Base-by-base conservation (phyloP, 345 rosid species). In the Gossypium sturtianum region DNA sequence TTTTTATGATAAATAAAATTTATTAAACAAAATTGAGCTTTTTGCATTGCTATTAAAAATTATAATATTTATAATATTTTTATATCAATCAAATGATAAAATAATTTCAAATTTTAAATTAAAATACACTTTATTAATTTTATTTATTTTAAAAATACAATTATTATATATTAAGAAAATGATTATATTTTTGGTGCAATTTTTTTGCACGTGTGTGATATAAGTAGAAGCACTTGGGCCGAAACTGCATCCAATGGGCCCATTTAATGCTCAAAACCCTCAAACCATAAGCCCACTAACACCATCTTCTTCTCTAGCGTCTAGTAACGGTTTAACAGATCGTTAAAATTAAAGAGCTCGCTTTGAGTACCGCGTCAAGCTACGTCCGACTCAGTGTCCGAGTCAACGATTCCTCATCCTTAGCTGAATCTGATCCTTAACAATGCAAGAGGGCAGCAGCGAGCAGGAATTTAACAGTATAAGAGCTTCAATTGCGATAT, bases 401-500 rank as follows among this genome's bases (percentile, higher is more conserved):
- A 68, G 67, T 75, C 73, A 45, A 43, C 66, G 71, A 79, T 70
- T 82, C 80, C 43, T 27, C 76, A 63, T 6, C 79, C 62, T 20
- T 58, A 16, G 51, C 59, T 45, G 23, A 54, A 16, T 34, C 59
- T 34, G 23, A 54, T 75, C 61, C 23, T 53, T 53, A 43, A 66
- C 60, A 54, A 75, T 70, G 10, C 29, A 60, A 34, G 34, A 22
- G 20, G 44, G 25, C 70, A 43, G 72, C 56, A 74, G 59, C 74
- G 79, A n/a, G 38, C 84, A 76, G 43, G 83, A 79, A 65, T 66
- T 86, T 47, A 75, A 53, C 52, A 71, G 56, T 56, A 64, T 70
- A 17, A 81, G 69, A 76, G 75, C 75, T 74, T 82, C 89, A 1
- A 68, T 80, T 53, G 80, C 77, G 78, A 77, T 72, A n/a, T 66